Conservation (phyloP, 2,329 filamentous ascomycete genomes). For the Cadophora sp. region DNA sequence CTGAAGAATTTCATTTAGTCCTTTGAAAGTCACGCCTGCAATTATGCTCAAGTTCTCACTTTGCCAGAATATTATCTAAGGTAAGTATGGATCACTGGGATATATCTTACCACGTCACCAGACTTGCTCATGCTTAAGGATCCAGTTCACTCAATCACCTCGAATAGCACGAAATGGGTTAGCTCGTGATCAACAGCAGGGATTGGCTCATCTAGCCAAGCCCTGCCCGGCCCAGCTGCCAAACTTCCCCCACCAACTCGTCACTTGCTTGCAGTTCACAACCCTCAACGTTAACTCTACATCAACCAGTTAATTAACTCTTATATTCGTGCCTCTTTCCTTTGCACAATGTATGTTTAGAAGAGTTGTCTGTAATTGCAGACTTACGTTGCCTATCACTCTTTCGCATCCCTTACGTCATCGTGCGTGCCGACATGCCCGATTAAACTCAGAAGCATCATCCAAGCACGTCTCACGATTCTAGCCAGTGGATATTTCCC, state of each 20-base stretch:
- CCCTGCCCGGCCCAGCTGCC: background rate
- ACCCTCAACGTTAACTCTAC: background rate
- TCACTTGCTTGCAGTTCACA: background rate
- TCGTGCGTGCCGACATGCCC: conserved; percentile 18
- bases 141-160: background rate
- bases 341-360: conserved; percentile 1
- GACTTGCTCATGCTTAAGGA: background rate
- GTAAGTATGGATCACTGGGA: background rate
- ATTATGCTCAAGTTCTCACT: background rate
- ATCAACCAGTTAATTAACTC: background rate
- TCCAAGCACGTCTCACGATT: conserved; percentile 21
- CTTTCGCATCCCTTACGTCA: conserved; percentile 8
- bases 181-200: conserved; percentile 19
- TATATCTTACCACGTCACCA: background rate
- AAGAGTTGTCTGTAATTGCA: conserved; percentile 1
- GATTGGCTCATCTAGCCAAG: conserved; percentile 12
- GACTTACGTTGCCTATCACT: background rate
- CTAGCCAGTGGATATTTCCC: conserved; percentile 11
- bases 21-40: no score
- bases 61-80: background rate
- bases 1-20: no score
- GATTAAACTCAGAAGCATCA: conserved; percentile 10
- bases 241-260: conserved; percentile 14
- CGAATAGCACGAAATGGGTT: conserved; percentile 1
- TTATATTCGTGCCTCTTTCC: background rate